Conservation (phyloP, 2,329 filamentous ascomycete species). For the Colletotrichum salicis region DNA sequence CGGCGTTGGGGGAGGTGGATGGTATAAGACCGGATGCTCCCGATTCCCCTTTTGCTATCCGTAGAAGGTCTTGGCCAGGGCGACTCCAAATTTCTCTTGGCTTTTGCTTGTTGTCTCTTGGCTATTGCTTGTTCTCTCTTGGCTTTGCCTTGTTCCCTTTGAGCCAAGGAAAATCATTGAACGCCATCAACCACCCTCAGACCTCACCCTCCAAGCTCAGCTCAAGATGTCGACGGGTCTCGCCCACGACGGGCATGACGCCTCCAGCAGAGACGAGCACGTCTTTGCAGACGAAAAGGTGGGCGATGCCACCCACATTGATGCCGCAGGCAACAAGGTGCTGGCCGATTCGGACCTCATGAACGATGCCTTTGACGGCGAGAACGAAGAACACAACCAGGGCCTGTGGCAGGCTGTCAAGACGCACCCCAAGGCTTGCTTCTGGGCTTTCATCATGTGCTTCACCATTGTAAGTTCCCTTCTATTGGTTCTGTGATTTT, state of each 20-base stretch:
- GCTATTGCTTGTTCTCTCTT: background rate
- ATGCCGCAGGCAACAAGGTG: slow-evolving; percentile 47
- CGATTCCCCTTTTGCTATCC: background rate
- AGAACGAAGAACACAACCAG: slow-evolving; percentile 56
- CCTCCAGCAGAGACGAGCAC: background rate
- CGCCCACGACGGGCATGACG: slow-evolving; percentile 20
- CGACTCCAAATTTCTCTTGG: background rate
- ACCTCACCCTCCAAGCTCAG: background rate
- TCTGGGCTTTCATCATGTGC: slow-evolving; percentile 61
- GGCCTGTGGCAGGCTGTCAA: slow-evolving; percentile 50
- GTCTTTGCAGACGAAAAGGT: slow-evolving; percentile 26
- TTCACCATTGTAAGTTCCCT: slow-evolving; percentile 58
- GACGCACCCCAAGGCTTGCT: slow-evolving; percentile 55
- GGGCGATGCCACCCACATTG: slow-evolving; percentile 35
- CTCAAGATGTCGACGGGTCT: slow-evolving; percentile 32
- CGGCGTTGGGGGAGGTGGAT: background rate
- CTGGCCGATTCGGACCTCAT: slow-evolving; percentile 49
- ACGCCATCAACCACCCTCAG: background rate
- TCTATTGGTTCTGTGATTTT: no score
- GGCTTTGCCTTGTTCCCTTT: background rate
- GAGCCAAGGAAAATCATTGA: no score
- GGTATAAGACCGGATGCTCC: background rate
- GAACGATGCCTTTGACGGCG: slow-evolving; percentile 53
- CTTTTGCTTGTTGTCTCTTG: background rate
- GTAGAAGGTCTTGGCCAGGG: background rate